Conservation (phyloP, 2,329 filamentous ascomycete species). For the Colletotrichum aenigma region DNA sequence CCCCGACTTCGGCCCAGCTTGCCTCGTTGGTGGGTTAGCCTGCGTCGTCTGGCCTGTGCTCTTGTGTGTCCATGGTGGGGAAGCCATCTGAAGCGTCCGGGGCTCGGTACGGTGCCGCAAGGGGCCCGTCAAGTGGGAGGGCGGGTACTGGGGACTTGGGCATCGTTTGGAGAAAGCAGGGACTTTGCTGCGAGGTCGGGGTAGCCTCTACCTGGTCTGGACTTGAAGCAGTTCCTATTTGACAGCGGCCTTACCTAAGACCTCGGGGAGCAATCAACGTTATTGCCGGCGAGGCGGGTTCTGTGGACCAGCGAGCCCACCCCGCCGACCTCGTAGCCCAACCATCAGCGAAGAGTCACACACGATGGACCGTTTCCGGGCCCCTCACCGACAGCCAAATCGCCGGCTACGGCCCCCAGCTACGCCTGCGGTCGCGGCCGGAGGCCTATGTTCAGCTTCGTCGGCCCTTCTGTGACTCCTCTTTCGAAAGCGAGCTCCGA, state of each 20-base stretch:
- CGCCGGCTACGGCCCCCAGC: conserved; percentile 17
- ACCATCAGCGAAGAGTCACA: conserved; percentile 6
- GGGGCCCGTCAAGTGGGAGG: conserved; percentile 4
- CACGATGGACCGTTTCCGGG: conserved; percentile 4
- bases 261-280: conserved; percentile 16
- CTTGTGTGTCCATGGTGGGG: conserved; percentile 19
- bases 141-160: conserved; percentile 21
- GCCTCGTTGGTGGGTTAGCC: conserved; percentile 16
- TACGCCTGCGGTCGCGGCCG: not conserved
- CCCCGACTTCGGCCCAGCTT: conserved; percentile 24
- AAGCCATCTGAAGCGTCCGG: conserved; percentile 15
- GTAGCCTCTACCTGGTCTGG: conserved; percentile 18
- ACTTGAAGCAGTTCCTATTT: conserved; percentile 15
- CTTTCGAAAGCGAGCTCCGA: not conserved
- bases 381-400: conserved; percentile 9
- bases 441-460: not conserved
- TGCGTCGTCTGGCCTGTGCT: conserved; percentile 16
- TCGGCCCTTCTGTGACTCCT: not conserved
- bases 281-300: conserved; percentile 17
- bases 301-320: conserved; percentile 1
- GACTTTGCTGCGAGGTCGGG: not conserved
- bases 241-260: conserved; percentile 20
- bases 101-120: conserved; percentile 10
- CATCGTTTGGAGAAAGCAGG: conserved; percentile 1
- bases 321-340: conserved; percentile 6